A percentile compares a stretch with the other conserved stretches of the same genome.
phyloP scores from a whole-genome alignment of 2,329 filamentous ascomycete genomes.

The Mollisiaceae sp. region DNA sequence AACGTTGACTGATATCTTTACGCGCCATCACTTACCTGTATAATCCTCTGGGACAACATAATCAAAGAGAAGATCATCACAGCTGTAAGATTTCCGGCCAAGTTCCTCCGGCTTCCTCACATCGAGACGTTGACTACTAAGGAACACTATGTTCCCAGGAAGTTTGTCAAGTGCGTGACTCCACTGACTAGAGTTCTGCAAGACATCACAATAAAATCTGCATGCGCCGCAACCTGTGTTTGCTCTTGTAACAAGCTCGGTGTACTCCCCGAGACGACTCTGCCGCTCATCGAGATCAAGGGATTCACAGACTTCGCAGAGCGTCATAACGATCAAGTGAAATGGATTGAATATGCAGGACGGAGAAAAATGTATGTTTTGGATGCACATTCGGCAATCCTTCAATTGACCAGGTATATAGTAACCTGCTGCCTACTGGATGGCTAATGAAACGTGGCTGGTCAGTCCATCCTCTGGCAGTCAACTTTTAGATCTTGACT shows the following conservation, averaged over 20 bases:
- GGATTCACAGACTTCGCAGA: slow-evolving; percentile 12
- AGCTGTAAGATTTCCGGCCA: not conserved
- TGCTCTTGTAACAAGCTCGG: slow-evolving; percentile 9
- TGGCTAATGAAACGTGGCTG: slow-evolving; percentile 1
- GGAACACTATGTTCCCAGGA: slow-evolving; percentile 1
- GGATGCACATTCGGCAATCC: too few relatives aligned
- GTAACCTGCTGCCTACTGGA: slow-evolving; percentile 2
- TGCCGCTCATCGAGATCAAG: slow-evolving; percentile 6
- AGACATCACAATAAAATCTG: slow-evolving; percentile 12
- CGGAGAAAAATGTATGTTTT: not conserved
- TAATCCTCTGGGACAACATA: slow-evolving; percentile 7
- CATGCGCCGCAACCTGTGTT: slow-evolving; percentile 7
- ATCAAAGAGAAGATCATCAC: slow-evolving; percentile 18
- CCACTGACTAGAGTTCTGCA: not conserved
- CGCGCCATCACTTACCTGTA: not conserved
- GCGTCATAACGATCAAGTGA: slow-evolving; percentile 4
- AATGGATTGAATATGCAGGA: not conserved
- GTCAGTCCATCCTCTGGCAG: not conserved
- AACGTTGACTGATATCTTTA: not conserved
- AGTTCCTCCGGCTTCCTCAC: not conserved
- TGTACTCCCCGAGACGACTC: slow-evolving; percentile 7
- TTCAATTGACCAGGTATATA: not conserved
- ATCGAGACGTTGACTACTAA: slow-evolving; percentile 5
- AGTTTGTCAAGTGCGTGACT: not conserved
- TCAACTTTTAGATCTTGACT: not conserved